A percentile compares a stretch with the other conserved stretches of the same genome.
phyloP scores from a whole-genome alignment of 257 asterid species.

The Gentiana straminea region DNA sequence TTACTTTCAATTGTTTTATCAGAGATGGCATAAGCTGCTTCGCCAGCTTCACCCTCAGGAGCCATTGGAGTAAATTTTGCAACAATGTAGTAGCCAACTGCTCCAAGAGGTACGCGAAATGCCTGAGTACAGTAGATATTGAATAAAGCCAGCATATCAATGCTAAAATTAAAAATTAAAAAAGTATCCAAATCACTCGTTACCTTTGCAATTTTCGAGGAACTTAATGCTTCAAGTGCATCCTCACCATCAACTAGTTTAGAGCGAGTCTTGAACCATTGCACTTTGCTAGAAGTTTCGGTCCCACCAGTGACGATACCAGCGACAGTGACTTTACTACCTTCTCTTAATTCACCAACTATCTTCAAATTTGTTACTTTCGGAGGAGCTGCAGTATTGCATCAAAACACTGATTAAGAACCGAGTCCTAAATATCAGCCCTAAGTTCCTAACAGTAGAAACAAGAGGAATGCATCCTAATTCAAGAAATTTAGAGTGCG shows the following conservation, averaged over 20 bases:
- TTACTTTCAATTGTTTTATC: slow-evolving; percentile 70
- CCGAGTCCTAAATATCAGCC: background rate
- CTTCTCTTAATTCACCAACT: slow-evolving; percentile 92
- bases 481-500: too few species aligned
- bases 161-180: slow-evolving; percentile 4
- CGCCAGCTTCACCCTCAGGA: slow-evolving; percentile 97
- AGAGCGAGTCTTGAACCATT: slow-evolving; percentile 86
- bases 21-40: slow-evolving; percentile 72
- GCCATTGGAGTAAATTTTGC: slow-evolving; percentile 96
- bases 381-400: slow-evolving; percentile 70
- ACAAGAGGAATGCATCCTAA: too few species aligned
- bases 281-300: slow-evolving; percentile 97
- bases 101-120: slow-evolving; percentile 89
- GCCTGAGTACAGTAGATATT: slow-evolving; percentile 39
- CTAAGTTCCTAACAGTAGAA: too few species aligned
- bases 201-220: slow-evolving; percentile 95
- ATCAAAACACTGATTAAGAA: slow-evolving; percentile 8
- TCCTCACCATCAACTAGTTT: slow-evolving; percentile 60
- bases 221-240: slow-evolving; percentile 64
- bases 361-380: slow-evolving; percentile 69
- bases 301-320: slow-evolving; percentile 98
- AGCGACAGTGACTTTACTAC: slow-evolving; percentile 79
- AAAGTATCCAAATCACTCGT: background rate
- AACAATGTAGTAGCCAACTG: slow-evolving; percentile 69
- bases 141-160: background rate